Percentiles rank a stretch among this genome's conserved stretches.
Conservation (phyloP, 257 asterid species). For the Solanum tarijense region DNA sequence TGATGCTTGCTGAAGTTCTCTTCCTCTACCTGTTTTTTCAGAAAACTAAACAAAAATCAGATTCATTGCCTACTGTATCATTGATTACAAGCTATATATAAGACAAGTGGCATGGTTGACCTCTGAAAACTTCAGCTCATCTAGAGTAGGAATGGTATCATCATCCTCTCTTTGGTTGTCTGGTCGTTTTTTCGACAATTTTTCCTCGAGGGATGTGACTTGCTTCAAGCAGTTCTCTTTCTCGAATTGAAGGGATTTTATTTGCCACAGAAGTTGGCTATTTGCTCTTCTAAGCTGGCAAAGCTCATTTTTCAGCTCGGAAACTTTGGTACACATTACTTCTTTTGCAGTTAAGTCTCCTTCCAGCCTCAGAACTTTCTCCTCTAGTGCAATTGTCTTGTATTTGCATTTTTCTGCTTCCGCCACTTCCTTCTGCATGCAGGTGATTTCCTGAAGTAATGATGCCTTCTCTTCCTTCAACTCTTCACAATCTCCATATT, state of each 20-base stretch:
- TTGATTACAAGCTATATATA: background rate
- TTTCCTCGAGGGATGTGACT: slow-evolving; percentile 4
- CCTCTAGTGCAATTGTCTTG: slow-evolving; percentile 25
- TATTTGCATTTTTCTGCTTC: slow-evolving; percentile 20
- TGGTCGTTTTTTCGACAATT: background rate
- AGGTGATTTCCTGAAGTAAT: slow-evolving; percentile 12
- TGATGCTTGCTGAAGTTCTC: background rate
- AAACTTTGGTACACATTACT: slow-evolving; percentile 8
- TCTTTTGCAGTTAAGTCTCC: slow-evolving; percentile 40
- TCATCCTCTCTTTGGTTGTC: background rate
- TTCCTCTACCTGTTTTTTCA: background rate
- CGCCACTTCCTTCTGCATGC: slow-evolving; percentile 10
- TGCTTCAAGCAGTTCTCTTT: slow-evolving; percentile 10
- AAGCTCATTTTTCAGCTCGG: slow-evolving; percentile 31
- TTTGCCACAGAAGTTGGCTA: slow-evolving; percentile 15
- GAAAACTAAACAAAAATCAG: background rate
- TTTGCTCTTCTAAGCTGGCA: slow-evolving; percentile 18
- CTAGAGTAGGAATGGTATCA: background rate
- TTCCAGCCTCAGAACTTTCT: slow-evolving; percentile 34
- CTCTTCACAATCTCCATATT: slow-evolving; percentile 24
- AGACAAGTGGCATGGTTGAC: background rate
- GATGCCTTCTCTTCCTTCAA: slow-evolving; percentile 6
- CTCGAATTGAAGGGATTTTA: slow-evolving; percentile 17
- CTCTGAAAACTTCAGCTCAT: background rate
- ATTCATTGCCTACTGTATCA: background rate